phyloP scores from a whole-genome alignment of 2,329 filamentous ascomycete genomes.

The Xylariaceae sp. region DNA sequence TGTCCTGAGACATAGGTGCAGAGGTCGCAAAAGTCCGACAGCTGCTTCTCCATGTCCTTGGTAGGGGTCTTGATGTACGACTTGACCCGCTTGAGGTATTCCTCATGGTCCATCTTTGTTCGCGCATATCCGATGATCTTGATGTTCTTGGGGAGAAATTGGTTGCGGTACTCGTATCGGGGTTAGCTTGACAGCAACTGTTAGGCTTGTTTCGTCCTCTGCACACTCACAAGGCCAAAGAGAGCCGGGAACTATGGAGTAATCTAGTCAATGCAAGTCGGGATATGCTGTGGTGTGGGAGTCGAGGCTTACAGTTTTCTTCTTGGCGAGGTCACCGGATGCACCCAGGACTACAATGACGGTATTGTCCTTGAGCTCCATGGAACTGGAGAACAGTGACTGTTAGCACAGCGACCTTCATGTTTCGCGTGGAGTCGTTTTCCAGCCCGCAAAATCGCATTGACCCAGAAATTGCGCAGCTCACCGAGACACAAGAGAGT shows the following conservation, averaged over 20 bases:
- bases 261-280: conserved; percentile 14
- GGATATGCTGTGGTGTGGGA: background rate
- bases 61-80: conserved; percentile 99
- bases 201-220: background rate
- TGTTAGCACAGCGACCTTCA: conserved; percentile 32
- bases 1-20: conserved; percentile 96
- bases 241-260: conserved; percentile 79
- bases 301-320: conserved; percentile 78
- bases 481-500: conserved; percentile 1
- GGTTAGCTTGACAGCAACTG: conserved; percentile 18
- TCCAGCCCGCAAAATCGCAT: background rate
- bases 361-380: conserved; percentile 98
- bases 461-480: conserved; percentile 9
- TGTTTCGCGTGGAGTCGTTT: background rate
- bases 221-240: conserved; percentile 82
- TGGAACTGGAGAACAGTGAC: conserved; percentile 52
- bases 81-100: conserved; percentile 90
- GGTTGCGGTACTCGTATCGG: conserved; percentile 78
- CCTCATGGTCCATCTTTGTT: conserved; percentile 98
- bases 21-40: conserved; percentile 80
- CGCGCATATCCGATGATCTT: conserved; percentile 97
- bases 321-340: conserved; percentile 97
- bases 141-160: conserved; percentile 96
- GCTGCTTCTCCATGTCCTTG: conserved; percentile 93
- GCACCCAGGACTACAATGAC: conserved; percentile 94